Evolutionary conservation across 1,284 basidiomycete species (phyloP).

Genomic region (Austroboletus niveus): DNA sequence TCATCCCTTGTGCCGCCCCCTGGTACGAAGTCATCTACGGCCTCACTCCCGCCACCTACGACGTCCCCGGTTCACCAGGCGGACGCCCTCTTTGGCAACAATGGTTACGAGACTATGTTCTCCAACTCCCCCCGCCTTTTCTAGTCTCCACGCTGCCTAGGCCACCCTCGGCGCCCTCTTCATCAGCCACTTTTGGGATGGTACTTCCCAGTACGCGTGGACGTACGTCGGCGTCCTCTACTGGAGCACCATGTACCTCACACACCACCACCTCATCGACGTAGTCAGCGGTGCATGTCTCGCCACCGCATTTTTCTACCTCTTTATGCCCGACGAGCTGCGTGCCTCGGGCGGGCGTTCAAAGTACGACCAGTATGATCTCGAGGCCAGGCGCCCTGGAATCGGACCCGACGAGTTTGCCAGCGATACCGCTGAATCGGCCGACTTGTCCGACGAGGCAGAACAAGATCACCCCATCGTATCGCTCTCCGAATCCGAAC

Average conservation of each 20-base stretch:
- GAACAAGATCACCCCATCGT: slow-evolving; percentile 60
- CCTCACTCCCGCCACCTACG: slow-evolving; percentile 90
- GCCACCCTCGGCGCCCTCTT: slow-evolving; percentile 50
- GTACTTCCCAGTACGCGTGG: slow-evolving; percentile 72
- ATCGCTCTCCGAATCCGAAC: slow-evolving; percentile 57
- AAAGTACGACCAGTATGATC: slow-evolving; percentile 75
- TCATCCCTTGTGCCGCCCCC: slow-evolving; percentile 92
- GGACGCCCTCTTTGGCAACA: slow-evolving; percentile 84
- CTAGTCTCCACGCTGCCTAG: slow-evolving; percentile 82
- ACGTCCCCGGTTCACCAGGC: slow-evolving; percentile 89
- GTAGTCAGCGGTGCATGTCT: slow-evolving; percentile 93
- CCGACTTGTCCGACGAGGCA: slow-evolving; percentile 50
- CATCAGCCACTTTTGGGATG: slow-evolving; percentile 93
- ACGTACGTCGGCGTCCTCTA: slow-evolving; percentile 77
- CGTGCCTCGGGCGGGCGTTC: slow-evolving; percentile 53
- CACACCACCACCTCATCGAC: slow-evolving; percentile 97
- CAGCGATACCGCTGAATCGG: slow-evolving; percentile 49
- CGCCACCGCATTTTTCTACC: slow-evolving; percentile 85
- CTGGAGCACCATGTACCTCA: slow-evolving; percentile 99
- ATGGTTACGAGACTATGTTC: slow-evolving; percentile 84
- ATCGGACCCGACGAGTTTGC: slow-evolving; percentile 44
- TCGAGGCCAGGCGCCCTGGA: slow-evolving; percentile 41
- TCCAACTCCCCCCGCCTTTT: slow-evolving; percentile 92
- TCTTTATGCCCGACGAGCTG: slow-evolving; percentile 81
- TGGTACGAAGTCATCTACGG: slow-evolving; percentile 99